Evolutionary conservation across 169 alveolate genomes (phyloP).

Genomic region (Eimeria praecox): DNA sequence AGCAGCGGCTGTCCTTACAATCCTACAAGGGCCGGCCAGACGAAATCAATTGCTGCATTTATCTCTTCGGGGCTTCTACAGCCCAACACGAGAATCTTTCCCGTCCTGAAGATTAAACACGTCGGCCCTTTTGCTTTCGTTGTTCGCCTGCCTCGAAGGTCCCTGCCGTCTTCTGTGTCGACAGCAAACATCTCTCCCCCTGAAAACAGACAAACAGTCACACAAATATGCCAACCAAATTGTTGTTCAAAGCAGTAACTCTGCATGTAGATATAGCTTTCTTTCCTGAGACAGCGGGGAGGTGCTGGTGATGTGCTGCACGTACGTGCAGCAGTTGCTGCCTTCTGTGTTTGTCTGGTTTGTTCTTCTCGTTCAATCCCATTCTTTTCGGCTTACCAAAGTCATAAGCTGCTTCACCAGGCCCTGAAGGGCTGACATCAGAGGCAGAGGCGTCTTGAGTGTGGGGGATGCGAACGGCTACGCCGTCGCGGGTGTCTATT

Average conservation of each 20-base stretch:
- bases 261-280: not conserved
- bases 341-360: not conserved
- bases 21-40: constrained; percentile 73
- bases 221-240: not conserved
- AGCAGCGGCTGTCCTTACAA: not conserved
- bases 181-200: constrained; percentile 63
- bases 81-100: constrained; percentile 74
- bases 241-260: too few relatives aligned
- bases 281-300: too few relatives aligned
- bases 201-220: not conserved
- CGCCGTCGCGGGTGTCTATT: constrained; percentile 68
- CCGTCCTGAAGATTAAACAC: constrained; percentile 69
- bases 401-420: not conserved
- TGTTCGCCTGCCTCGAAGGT: constrained; percentile 4
- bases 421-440: too few relatives aligned
- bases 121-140: constrained; percentile 64
- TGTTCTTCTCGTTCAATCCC: not conserved
- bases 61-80: constrained; percentile 77
- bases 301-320: too few relatives aligned
- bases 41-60: constrained; percentile 51
- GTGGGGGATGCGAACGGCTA: constrained; percentile 56
- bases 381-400: constrained; percentile 11
- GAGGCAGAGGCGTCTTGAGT: not conserved
- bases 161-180: constrained; percentile 34
- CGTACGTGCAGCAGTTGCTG: too few relatives aligned